These are phyloP conservation scores for Scleroderma bovista DNA, from an alignment of 768 basidiomycete genomes.

Conservation along the genomic window DNA sequence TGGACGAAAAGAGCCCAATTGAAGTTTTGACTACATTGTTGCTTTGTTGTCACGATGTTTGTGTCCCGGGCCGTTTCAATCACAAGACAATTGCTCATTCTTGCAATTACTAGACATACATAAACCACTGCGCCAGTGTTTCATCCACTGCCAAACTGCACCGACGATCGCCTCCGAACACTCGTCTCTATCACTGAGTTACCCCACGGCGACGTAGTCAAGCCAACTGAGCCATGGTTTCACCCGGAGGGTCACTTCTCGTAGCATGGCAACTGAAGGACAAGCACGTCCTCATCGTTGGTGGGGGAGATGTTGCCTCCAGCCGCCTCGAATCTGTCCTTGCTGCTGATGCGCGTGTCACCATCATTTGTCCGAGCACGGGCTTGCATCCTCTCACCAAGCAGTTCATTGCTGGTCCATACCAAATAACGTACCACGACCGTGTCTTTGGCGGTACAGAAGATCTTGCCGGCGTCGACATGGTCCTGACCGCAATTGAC, in stretches of 20 bases:
- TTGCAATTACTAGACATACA: background rate
- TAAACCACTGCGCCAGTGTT: too few relatives aligned
- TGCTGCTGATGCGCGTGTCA: constrained; percentile 70
- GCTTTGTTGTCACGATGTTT: background rate
- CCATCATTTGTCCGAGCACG: constrained; percentile 64
- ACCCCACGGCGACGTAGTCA: background rate
- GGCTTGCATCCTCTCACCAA: constrained; percentile 62
- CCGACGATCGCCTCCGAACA: too few relatives aligned
- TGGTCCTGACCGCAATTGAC: constrained; percentile 94
- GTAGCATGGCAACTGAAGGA: constrained; percentile 89
- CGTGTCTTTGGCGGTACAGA: constrained; percentile 57
- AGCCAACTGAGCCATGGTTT: background rate
- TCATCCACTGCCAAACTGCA: background rate
- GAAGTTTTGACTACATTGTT: too few relatives aligned
- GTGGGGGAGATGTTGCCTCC: constrained; percentile 90
- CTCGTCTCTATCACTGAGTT: background rate
- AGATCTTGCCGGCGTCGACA: constrained; percentile 68
- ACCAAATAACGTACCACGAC: constrained; percentile 62
- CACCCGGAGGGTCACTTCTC: constrained; percentile 69
- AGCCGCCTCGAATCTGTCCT: constrained; percentile 85
- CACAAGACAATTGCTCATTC: constrained; percentile 2
- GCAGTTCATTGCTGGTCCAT: constrained; percentile 40
- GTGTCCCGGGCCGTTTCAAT: background rate
- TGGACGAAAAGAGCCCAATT: background rate
- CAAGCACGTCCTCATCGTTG: constrained; percentile 84